Evolutionary conservation across 805 yeast species (phyloP), one percentile per base, ranked within the genome.

Genomic region (Limtongozyma cylindracea): DNA sequence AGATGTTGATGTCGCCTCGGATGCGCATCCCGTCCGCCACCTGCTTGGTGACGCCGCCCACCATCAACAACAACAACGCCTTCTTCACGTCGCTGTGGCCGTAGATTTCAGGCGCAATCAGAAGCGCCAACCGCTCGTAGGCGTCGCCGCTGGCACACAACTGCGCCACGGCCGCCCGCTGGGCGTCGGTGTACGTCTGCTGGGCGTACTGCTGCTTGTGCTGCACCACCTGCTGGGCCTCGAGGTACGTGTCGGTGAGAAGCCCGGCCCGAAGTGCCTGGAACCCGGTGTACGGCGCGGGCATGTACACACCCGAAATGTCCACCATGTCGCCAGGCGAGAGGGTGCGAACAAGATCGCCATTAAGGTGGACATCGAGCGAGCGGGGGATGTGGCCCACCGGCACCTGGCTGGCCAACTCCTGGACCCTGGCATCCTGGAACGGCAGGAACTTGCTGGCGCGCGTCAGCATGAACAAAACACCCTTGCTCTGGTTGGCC

Each of bases 81-180:
- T 88, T 88, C 45, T 88, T 88, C 26, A 88, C 80, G 43, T 88
- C 98, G 18, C 63, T 52, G 39, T 88, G 92, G 17, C 98, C 98
- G 36, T 56, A 88, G 39, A 88, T 88, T 49, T 88, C 98, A 0
- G 99, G 99, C 1, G 99, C 98, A 43, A 88, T 84, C 0, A 93
- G 76, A 34, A 57, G 53, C 8, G 98, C 76, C 27, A 88, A 50
- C 29, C 70, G 58, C 24, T 71, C 69, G 47, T 88, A 88, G 17
- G 72, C 62, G 29, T 70, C 66, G 13, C 88, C 91, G 18, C 58
- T 53, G 1, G 45, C 31, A 20, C 63, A 53, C 22, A 84, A 48
- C 14, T 45, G 47, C 16, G 51, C 46, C 24, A 88, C 66, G 29
- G 61, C 58, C 7, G 40, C 49, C 27, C 61, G 62, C 10, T 63